Base-by-base conservation (phyloP, 2,329 filamentous ascomycete species). In the Calycina herbarum region DNA sequence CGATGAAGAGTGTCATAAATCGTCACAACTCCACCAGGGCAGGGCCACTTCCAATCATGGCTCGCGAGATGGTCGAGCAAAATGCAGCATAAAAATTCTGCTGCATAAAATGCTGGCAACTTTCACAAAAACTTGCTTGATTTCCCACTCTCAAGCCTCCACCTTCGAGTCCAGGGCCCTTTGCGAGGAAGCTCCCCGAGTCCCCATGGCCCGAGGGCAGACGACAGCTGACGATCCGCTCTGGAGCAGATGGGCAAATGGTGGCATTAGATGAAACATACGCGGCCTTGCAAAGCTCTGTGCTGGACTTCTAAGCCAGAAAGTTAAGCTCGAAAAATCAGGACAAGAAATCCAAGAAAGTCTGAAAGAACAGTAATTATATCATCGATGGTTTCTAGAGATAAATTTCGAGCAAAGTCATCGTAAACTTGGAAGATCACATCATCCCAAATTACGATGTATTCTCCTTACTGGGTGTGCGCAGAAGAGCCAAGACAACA, bases 11-110 rank as follows among this genome's bases (percentile, higher is more conserved):
- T 54, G 48, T 54, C 48, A 54, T 54, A 54, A 54, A 24, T 54
- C 48, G 48, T 29, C 48, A 54, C 48, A 54, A 54, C 48, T 24
- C 48, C 48, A 54, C 48, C 7, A 5, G 20, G 20, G 1, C 48
- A 15, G 38, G 35, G 5, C 48, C 48, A 48, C 42, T 48, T 48
- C 42, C 42, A 51, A 51, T 51, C 45, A 51, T 51, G n/a, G n/a
- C 8, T 33, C 27, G 20, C 17, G 13, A 8, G 17, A 40, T 57
- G 38, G 38, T 42, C 11, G 5, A 56, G n/a, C 57, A 48, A 57
- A 54, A 61, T 67, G 66, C 61, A 64, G 56, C 61, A 64, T 57
- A 64, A 68, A 66, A 66, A 61, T 56, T 68, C 64, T 66, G 66
- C 66, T 59, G 57, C 57, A 67, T 59, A 67, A 67, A 62, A 56